Evolutionary conservation across 805 yeast species (phyloP).

Genomic region (Lipomyces sp.): DNA sequence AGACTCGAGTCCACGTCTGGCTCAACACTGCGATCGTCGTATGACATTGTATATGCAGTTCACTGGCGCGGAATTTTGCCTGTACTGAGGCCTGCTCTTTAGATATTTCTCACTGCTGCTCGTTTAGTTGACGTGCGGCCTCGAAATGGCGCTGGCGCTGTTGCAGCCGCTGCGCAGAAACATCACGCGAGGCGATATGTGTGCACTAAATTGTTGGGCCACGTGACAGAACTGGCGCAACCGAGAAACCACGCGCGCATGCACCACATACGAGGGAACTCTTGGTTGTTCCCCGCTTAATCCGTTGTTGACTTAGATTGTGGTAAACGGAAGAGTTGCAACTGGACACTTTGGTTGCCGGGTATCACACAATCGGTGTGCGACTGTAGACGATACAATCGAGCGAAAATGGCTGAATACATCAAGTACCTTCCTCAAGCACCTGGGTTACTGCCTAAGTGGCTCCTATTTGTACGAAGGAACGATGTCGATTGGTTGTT

Average conservation of each 20-base stretch:
- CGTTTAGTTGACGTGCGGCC: background rate
- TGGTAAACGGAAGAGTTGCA: background rate
- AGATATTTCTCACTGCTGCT: background rate
- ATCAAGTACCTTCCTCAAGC: constrained; percentile 49
- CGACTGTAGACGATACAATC: background rate
- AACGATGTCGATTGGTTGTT: constrained; percentile 32
- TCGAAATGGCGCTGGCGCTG: background rate
- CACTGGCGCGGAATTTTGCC: background rate
- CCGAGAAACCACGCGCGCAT: background rate
- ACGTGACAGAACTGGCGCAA: background rate
- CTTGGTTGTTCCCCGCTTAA: no score
- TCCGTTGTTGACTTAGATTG: no score
- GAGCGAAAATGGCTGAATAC: constrained; percentile 29
- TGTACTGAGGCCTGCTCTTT: background rate
- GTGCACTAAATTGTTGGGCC: background rate
- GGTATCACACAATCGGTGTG: background rate
- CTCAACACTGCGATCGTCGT: constrained; percentile 27
- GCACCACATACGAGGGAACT: no score
- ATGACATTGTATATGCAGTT: constrained; percentile 13
- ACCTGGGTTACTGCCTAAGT: constrained; percentile 71
- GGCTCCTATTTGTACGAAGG: constrained; percentile 66
- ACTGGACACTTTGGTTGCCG: background rate
- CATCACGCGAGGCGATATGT: background rate
- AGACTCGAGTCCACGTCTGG: constrained; percentile 19
- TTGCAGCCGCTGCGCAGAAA: constrained; percentile 1